Base-by-base conservation (phyloP, 768 basidiomycete genomes). In the Crassisporium funariophilum region DNA sequence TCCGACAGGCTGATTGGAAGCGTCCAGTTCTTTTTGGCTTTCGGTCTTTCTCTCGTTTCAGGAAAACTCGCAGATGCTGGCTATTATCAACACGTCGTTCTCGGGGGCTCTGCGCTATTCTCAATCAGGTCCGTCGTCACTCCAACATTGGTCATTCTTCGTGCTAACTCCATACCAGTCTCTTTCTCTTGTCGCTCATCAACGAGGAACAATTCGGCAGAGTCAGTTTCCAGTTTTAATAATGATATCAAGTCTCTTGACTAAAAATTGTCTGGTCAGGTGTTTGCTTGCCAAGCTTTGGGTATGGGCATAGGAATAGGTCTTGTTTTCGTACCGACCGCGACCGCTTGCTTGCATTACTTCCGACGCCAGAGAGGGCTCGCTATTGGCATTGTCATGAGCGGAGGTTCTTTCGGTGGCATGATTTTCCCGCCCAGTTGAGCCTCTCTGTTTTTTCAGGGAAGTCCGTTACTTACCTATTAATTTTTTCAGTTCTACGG, bases 271-370 rank as follows among this genome's bases (percentile, higher is more conserved):
- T 36, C 13, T n/a, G 16, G 41, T 19, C 29, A 53, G 39, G 45
- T 55, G 2, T 78, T 83, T 57, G 64, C 79, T 4, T 67, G 74
- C 4, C 81, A 84, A 61, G 78, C 73, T 10, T 55, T 84, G n/a
- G 78, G 76, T 8, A 75, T 79, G 62, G 82, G 82, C 0, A 52
- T 65, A 7, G 76, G 76, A n/a, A 64, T 72, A 7, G 79, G 80
- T 1, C 57, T 80, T 9, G 58, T 78, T 11, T 81, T 78, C 60
- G 58, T 79, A 6, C 82, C 81, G 0, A 71, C 77, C 4, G 61
- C 74, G 4, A 65, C 69, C 7, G 63, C 78, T n/a, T 61, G 72
- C 20, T 57, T 72, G 6, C 73, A 76, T 36, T 72, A 75, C 50
- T 82, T 78, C 64, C 68, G 64, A 31, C 67, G 59, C 41, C 59